These are phyloP conservation scores for Cytospora schulzeri DNA, from an alignment of 2,329 filamentous ascomycete species.

Conservation along the genomic window DNA sequence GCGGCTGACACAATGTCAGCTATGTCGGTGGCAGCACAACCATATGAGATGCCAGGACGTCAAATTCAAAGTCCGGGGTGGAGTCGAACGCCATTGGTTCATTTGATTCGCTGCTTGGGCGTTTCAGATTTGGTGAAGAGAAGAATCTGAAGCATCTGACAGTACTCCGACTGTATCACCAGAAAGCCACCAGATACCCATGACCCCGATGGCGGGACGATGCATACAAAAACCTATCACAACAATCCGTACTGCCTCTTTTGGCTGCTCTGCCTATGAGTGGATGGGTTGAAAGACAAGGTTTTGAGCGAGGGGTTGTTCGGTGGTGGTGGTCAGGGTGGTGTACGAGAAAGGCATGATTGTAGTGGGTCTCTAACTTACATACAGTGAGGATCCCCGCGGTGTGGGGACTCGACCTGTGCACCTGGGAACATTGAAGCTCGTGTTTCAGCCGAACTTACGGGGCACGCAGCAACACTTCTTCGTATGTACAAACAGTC, in stretches of 20 bases:
- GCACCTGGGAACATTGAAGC: neutral
- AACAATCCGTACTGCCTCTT: no score
- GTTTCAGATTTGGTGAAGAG: slow-evolving; percentile 22
- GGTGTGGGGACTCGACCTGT: neutral
- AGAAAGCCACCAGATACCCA: neutral
- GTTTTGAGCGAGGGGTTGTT: slow-evolving; percentile 1
- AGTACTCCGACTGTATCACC: no score
- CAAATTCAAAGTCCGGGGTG: neutral
- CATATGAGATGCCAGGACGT: slow-evolving; percentile 16
- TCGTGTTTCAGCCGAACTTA: slow-evolving; percentile 22
- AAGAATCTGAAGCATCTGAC: slow-evolving; percentile 26
- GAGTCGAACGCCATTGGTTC: slow-evolving; percentile 16
- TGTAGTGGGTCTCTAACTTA: no score
- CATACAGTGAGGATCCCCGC: neutral
- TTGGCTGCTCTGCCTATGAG: slow-evolving; percentile 3
- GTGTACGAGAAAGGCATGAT: neutral
- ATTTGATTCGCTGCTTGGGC: slow-evolving; percentile 16
- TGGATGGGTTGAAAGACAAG: slow-evolving; percentile 7
- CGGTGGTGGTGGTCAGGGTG: neutral
- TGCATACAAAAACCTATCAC: no score
- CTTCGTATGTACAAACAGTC: neutral
- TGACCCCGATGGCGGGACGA: neutral
- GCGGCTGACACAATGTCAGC: slow-evolving; percentile 8
- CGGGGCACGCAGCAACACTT: neutral
- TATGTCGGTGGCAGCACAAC: slow-evolving; percentile 10